Base-by-base conservation (phyloP, 257 asterid genomes). In the Knoxia roxburghii region DNA sequence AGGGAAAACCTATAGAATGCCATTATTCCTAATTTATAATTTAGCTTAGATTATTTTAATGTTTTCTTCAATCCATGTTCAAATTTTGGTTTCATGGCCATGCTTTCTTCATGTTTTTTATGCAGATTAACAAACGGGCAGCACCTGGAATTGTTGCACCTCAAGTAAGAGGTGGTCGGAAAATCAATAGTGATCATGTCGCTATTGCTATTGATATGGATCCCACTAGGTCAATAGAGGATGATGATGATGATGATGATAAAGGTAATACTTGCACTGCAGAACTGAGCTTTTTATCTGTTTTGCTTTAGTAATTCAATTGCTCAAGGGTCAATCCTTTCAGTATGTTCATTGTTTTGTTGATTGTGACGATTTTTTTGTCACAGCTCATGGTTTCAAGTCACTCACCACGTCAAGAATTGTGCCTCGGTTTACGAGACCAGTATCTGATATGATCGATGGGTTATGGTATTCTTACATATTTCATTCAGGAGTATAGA, bases 341-440 rank as follows among this genome's bases (percentile, higher is more conserved):
- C 26, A 12, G 17, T 41, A 7, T 33, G 15, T 41, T 12, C 56
- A 61, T 48, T 66, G 37, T 15, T 52, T n/a, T 43, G 39, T 46
- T 69, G 33, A 29, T 65, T 61, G 61, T 64, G 27, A 12, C 69
- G 59, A 40, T 26, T 68, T 56, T 67, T 76, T 69, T 37, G 58
- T 71, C 77, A 77, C 90, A 93, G 99, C 99, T 79, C 99, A 93
- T 76, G 99, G 97, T 73, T 93, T 93, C 84, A 94, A 90, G 91
- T 90, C 99, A 13, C 88, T 94, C 62, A 88, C 99, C 65, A 85
- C 99, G 30, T 94, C 97, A 67, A 88, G 80, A 74, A 78, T 90
- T 60, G 85, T 90, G 75, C 99, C 99, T 7, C 80, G 94, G 65
- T 93, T 93, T 84, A 90, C 96, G 15, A 85, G 99, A 65, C 99